Conservation (phyloP, 305 asterid species). For the Fraxinus velutina region DNA sequence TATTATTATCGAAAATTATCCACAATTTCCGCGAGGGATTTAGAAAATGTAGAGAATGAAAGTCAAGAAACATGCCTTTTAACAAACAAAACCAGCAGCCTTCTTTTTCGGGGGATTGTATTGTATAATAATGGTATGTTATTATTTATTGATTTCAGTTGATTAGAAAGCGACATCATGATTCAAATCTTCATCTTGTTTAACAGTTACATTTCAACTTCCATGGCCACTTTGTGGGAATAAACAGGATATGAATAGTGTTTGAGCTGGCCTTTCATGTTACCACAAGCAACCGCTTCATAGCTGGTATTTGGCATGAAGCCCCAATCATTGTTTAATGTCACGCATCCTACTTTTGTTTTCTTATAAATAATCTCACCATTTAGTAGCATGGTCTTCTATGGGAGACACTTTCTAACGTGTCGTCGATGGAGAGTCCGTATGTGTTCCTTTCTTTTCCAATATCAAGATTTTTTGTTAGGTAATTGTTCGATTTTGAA, state of each 20-base stretch:
- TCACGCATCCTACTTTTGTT: not conserved
- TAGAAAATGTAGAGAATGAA: not conserved
- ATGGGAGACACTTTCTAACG: not conserved
- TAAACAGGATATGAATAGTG: not conserved
- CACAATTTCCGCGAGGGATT: not conserved
- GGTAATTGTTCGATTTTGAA: not conserved
- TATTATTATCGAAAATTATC: not conserved
- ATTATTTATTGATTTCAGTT: not conserved
- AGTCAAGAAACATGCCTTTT: not conserved
- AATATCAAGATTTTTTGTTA: not conserved
- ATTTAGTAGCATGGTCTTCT: not conserved
- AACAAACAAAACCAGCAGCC: not conserved
- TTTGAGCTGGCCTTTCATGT: not conserved
- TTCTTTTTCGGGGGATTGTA: not conserved
- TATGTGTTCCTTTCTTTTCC: not conserved
- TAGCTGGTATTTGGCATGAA: constrained; percentile 17
- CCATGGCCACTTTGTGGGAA: not conserved
- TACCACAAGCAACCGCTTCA: not conserved
- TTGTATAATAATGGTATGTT: not conserved
- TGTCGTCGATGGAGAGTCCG: not conserved
- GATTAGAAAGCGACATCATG: constrained; percentile 14
- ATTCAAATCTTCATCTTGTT: constrained; percentile 7
- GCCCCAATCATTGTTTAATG: constrained; percentile 15
- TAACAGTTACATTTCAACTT: constrained; percentile 14
- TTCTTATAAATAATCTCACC: not conserved